Evolutionary conservation across 2,329 filamentous ascomycete species (phyloP).

Genomic region (Aspergillus ibericus): DNA sequence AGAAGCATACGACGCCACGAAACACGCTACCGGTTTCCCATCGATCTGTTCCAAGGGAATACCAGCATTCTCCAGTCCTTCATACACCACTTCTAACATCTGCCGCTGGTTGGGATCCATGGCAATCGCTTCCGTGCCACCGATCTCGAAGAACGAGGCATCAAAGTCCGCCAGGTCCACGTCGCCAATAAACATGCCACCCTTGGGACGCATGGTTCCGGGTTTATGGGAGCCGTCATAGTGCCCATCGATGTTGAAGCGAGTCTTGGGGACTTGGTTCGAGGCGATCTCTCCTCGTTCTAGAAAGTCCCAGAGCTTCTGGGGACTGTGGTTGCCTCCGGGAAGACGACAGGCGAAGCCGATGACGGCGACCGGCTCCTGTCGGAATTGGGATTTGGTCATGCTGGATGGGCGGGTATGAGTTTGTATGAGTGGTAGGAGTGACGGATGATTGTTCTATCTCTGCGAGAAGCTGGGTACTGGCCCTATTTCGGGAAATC

Average conservation of each 20-base stretch:
- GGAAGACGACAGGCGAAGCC: conserved; percentile 17
- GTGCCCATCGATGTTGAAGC: neutral
- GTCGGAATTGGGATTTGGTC: too few species aligned
- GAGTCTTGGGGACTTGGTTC: neutral
- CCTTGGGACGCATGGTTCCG: neutral
- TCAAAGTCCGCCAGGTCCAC: conserved; percentile 26
- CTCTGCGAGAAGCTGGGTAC: too few species aligned
- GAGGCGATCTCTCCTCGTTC: neutral
- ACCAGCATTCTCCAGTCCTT: conserved; percentile 23
- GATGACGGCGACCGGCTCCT: conserved; percentile 17
- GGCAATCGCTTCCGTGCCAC: conserved; percentile 19
- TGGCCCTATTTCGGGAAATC: too few species aligned
- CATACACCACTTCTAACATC: conserved; percentile 22
- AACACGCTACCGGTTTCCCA: neutral
- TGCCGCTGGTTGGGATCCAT: conserved; percentile 20
- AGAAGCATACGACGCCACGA: conserved; percentile 4
- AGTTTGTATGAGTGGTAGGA: too few species aligned
- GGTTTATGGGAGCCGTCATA: conserved; percentile 9
- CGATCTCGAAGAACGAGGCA: conserved; percentile 31
- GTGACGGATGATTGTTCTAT: too few species aligned
- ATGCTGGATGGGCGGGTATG: too few species aligned
- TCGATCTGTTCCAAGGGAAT: conserved; percentile 5
- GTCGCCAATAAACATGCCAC: conserved; percentile 25
- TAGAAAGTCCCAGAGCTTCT: conserved; percentile 14
- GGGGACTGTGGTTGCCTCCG: neutral